Evolutionary conservation across 305 asterid genomes (phyloP).

Genomic region (Galium porrigens): DNA sequence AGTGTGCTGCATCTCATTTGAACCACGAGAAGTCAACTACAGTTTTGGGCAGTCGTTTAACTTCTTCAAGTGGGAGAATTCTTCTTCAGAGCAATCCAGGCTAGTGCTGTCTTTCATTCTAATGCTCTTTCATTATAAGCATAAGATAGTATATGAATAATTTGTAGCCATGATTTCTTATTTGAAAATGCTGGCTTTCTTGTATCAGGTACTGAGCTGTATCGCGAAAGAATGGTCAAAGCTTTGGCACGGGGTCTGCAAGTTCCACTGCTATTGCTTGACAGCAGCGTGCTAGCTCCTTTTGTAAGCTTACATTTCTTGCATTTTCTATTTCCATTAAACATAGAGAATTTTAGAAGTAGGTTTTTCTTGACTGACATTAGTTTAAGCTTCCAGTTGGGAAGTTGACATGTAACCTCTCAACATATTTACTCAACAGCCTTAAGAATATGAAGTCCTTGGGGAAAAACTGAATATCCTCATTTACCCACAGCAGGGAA

Average conservation of each 20-base stretch:
- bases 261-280: slow-evolving; percentile 81
- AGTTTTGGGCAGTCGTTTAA: slow-evolving; percentile 57
- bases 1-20: slow-evolving; percentile 80
- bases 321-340: neutral
- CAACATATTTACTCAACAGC: neutral
- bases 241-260: slow-evolving; percentile 75
- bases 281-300: slow-evolving; percentile 79
- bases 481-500: neutral
- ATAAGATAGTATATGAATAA: neutral
- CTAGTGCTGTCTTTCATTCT: slow-evolving; percentile 18
- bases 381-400: neutral
- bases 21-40: slow-evolving; percentile 52
- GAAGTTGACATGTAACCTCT: neutral
- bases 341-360: neutral
- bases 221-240: slow-evolving; percentile 86
- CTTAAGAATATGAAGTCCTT: neutral
- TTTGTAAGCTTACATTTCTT: slow-evolving; percentile 37
- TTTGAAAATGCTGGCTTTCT: slow-evolving; percentile 8
- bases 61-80: slow-evolving; percentile 79
- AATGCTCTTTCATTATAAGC: neutral
- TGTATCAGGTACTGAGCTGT: slow-evolving; percentile 70
- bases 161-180: neutral
- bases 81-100: slow-evolving; percentile 83
- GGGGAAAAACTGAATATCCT: neutral
- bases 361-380: neutral